A percentile compares a stretch with the other conserved stretches of the same genome.
phyloP scores from a whole-genome alignment of 352 stramenopile genomes.

The Blastocystis hominis region DNA sequence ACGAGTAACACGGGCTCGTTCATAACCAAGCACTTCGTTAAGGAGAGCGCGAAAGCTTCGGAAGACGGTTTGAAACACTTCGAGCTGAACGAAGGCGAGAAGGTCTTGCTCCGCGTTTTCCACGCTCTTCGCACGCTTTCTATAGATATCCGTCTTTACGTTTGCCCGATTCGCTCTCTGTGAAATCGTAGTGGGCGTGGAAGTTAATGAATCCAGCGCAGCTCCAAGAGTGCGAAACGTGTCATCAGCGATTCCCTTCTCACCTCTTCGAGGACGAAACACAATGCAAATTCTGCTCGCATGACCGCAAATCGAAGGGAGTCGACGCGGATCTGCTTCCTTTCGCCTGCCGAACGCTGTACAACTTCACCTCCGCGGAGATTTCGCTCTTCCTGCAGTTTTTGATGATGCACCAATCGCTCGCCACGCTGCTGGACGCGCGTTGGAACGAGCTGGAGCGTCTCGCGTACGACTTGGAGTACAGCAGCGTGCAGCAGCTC shows the following conservation, averaged over 20 bases:
- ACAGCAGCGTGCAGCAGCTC: neutral
- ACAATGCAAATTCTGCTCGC: neutral
- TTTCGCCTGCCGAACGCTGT: neutral
- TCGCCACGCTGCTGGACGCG: neutral
- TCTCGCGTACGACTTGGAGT: neutral
- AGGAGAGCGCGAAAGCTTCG: neutral
- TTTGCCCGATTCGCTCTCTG: neutral
- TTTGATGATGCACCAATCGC: neutral
- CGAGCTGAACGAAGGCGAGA: neutral
- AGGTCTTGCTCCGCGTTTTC: neutral
- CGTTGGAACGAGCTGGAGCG: neutral
- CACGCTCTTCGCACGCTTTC: neutral
- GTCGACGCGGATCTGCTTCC: neutral
- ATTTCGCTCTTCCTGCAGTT: neutral
- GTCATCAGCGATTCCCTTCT: neutral
- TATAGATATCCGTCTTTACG: slow-evolving; percentile 28
- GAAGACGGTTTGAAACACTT: neutral
- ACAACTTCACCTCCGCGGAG: neutral
- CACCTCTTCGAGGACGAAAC: neutral
- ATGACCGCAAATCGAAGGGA: neutral
- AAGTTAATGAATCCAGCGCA: neutral
- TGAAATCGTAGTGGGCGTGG: slow-evolving; percentile 12
- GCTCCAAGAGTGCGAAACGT: neutral
- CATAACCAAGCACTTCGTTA: neutral
- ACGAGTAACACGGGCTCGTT: neutral